Conservation (phyloP, 2,329 filamentous ascomycete genomes). For the Alternaria postmessia region DNA sequence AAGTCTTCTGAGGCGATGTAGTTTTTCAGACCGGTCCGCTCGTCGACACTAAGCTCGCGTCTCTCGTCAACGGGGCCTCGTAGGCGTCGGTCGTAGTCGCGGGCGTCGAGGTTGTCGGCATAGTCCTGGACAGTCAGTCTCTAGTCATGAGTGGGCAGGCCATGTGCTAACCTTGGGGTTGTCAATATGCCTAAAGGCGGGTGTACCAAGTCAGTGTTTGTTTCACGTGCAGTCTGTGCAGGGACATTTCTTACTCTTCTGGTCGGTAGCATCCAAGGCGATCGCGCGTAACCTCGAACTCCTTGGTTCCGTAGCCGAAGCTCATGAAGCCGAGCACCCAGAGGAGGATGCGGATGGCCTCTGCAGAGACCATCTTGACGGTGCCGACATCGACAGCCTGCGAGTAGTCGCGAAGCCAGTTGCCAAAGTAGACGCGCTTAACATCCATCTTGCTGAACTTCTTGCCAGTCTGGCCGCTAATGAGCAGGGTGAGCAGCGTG, state of each 20-base stretch:
- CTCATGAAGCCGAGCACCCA: slow-evolving; percentile 91
- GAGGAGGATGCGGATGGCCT: slow-evolving; percentile 88
- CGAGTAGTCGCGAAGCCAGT: slow-evolving; percentile 93
- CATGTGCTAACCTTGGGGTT: slow-evolving; percentile 64
- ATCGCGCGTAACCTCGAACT: slow-evolving; percentile 84
- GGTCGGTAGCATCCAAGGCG: slow-evolving; percentile 79
- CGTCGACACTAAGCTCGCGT: slow-evolving; percentile 80
- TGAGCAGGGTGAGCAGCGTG: slow-evolving; percentile 76
- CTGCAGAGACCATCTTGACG: slow-evolving; percentile 87
- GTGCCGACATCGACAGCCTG: slow-evolving; percentile 94
- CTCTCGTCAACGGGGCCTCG: slow-evolving; percentile 82
- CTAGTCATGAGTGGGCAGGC: neutral
- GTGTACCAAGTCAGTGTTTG: too few species aligned
- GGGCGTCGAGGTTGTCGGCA: slow-evolving; percentile 85
- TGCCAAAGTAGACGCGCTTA: slow-evolving; percentile 92
- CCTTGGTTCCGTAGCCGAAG: slow-evolving; percentile 82
- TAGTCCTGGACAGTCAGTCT: slow-evolving; percentile 65
- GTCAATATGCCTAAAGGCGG: slow-evolving; percentile 68
- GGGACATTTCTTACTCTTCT: slow-evolving; percentile 55
- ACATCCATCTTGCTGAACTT: slow-evolving; percentile 90
- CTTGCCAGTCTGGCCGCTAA: slow-evolving; percentile 72
- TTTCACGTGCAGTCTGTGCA: too few species aligned
- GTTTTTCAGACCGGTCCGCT: slow-evolving; percentile 75
- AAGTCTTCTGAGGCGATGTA: slow-evolving; percentile 88
- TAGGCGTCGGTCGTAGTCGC: slow-evolving; percentile 80